Base-by-base conservation (phyloP, 176 grass and related monocot genomes). In the Oryza meyeriana region DNA sequence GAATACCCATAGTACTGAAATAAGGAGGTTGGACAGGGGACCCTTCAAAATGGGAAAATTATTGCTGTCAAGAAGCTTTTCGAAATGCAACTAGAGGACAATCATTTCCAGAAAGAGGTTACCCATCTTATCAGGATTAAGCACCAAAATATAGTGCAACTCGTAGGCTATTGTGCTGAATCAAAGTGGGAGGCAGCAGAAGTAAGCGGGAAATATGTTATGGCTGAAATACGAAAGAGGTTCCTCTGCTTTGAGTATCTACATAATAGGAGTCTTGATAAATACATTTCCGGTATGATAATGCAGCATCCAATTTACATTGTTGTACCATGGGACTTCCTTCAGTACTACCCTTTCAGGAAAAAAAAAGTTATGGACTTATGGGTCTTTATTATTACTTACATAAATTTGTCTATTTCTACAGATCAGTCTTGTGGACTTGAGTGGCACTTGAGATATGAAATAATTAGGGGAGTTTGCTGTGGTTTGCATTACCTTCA, bases 401-500 rank as follows among this genome's bases (percentile, higher is more conserved):
- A 36, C 35, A 62, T 62, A 9, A 10, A 11, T 10, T 7, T 62
- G 59, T 12, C 24, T 28, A 28, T 62, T 62, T 28, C 30, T 66
- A 66, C 64, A 66, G 30, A 1, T 66, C 1, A 17, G 34, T 66
- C 64, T 20, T 20, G 17, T 35, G 64, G 39, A 6, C 69, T 71
- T 12, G 69, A 29, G 4, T 71, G 69, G 69, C 25, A 71, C 6
- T 16, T 16, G 11, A 41, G 39, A 44, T 71, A 45, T 14, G 5
- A 45, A 22, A 45, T 71, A 8, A 71, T 71, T 26, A 44, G 12
- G 24, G 69, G 39, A 71, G 20, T 45, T 71, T 28, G 39, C 5
- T 9, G 39, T 6, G 69, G 69, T 71, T 71, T 71, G 24, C 69
- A 71, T 71, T 45, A 45, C 25, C 69, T 71, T 45, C 24, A 71